Conservation (phyloP, 2,329 filamentous ascomycete genomes). For the Sporothrix humicola region DNA sequence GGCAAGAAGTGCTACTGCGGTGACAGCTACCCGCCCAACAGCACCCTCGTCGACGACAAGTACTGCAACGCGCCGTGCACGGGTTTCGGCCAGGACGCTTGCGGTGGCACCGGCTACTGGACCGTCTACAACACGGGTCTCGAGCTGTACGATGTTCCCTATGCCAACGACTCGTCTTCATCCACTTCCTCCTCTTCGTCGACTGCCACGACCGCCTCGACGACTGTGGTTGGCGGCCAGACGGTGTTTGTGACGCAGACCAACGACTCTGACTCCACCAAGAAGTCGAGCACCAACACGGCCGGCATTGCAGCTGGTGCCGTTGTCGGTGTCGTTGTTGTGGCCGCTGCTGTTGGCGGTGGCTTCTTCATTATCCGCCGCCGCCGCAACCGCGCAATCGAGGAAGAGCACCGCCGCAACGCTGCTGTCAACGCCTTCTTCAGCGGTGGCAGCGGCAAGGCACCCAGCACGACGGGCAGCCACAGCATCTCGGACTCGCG, state of each 20-base stretch:
- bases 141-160: conserved; percentile 48
- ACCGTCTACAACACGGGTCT: conserved; percentile 60
- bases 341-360: conserved; percentile 70
- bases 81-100: conserved; percentile 66
- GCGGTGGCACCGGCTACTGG: conserved; percentile 61
- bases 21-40: conserved; percentile 65
- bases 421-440: conserved; percentile 80
- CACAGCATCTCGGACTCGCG: conserved; percentile 80
- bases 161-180: conserved; percentile 39
- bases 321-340: conserved; percentile 78
- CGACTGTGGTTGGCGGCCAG: conserved; percentile 36
- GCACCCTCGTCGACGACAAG: conserved; percentile 58
- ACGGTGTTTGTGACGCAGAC: conserved; percentile 41
- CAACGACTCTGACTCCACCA: conserved; percentile 38
- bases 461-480: conserved; percentile 66
- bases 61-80: conserved; percentile 71
- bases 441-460: conserved; percentile 62
- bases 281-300: conserved; percentile 59
- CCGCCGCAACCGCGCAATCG: conserved; percentile 75
- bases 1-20: conserved; percentile 76
- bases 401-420: conserved; percentile 84
- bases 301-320: conserved; percentile 86
- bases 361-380: conserved; percentile 76
- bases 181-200: conserved; percentile 32
- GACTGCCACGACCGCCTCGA: conserved; percentile 32